Conservation (phyloP, 257 asterid species). For the Nicotiana attenuata region DNA sequence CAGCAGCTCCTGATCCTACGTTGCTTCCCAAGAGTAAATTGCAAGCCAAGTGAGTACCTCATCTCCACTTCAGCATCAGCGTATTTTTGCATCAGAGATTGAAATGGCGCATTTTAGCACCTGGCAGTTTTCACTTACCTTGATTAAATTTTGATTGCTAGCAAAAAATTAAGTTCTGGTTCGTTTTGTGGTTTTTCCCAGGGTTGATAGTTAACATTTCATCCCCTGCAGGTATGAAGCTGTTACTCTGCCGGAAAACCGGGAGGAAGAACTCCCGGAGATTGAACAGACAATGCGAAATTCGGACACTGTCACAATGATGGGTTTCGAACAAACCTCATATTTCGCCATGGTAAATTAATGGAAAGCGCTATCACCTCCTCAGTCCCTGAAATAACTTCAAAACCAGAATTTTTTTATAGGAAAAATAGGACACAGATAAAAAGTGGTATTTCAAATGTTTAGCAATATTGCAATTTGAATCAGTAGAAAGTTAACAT, state of each 20-base stretch:
- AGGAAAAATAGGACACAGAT: neutral
- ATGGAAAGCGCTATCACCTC: neutral
- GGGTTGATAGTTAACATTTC: neutral
- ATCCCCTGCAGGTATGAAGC: constrained; percentile 43
- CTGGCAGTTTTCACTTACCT: neutral
- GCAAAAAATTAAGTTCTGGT: neutral
- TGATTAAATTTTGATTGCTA: neutral
- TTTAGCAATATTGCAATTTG: neutral
- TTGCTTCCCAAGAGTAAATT: constrained; percentile 60
- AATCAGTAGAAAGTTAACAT: neutral
- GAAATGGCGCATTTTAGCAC: neutral
- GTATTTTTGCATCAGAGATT: neutral
- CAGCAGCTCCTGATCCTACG: constrained; percentile 54
- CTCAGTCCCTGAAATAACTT: neutral
- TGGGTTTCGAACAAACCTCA: constrained; percentile 56
- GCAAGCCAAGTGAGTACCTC: constrained; percentile 65
- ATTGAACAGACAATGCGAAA: constrained; percentile 42
- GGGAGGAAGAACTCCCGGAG: constrained; percentile 53
- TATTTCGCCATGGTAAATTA: constrained; percentile 57
- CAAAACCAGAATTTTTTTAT: neutral
- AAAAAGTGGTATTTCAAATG: neutral
- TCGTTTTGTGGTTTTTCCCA: neutral
- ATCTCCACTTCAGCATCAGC: neutral
- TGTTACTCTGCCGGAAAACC: constrained; percentile 56
- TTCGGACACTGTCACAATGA: constrained; percentile 37